Evolutionary conservation across 768 basidiomycete genomes (phyloP), one percentile per base, ranked within the genome.

Genomic region (Termitomyces sp.): DNA sequence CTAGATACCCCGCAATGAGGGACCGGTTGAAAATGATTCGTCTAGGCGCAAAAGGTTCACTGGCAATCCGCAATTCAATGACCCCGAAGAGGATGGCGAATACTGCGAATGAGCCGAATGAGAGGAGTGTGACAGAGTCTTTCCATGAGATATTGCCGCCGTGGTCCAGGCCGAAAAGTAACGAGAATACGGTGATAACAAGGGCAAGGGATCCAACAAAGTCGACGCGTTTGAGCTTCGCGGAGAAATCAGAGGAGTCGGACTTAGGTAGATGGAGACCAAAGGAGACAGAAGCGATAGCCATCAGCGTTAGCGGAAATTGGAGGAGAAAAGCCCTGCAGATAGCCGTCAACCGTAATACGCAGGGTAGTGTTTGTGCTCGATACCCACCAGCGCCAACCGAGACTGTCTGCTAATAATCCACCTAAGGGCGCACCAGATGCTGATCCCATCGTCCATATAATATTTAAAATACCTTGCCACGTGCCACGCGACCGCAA

Each of bases 371-470:
- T 15, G 22, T 45, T 46, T 30, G 12, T 8, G 13, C 67, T 9
- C 7, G 7, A n/a, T 18, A 27, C 53, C 39, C 54, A 82, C 84
- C 86, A 87, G 68, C 86, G 70, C 87, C 87, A 89, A 5, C 86
- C 86, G 44, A 87, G 80, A 11, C 72, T 81, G 64, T 88, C 87
- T 1, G 82, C 77, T 3, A 89, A 70, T 42, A 82, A 76, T 6
- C 87, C 86, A 12, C 87, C 86, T 0, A 87, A 68, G 2, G 86
- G 86, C 3, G 86, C 85, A 12, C 87, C 87, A 0, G 75, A 72
- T 0, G 81, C 78, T 24, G 81, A 81, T 11, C 87, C 87, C 16
- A 74, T 68, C 0, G 85, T 81, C 58, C 76, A 87, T 3, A 87
- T 76, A 33, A 87, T 79, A 65, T 86, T 88, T 4, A 83, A 68